A percentile compares a stretch with the other conserved stretches of the same genome.
phyloP scores from a whole-genome alignment of 352 stramenopile genomes.

The Hyaloperonospora arabidopsidis region DNA sequence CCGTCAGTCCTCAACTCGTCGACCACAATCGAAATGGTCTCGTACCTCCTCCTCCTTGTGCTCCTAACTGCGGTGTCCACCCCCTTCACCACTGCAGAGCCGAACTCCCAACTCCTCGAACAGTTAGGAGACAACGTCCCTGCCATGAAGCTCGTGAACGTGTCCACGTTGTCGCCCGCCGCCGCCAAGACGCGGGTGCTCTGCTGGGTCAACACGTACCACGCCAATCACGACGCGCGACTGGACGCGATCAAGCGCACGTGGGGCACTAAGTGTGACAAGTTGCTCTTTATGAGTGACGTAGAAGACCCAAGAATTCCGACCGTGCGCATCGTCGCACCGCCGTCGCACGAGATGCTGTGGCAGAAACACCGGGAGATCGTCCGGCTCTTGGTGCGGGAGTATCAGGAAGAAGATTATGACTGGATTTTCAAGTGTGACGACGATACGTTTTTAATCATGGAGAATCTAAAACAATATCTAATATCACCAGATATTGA shows the following conservation, averaged over 20 bases:
- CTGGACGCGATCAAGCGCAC: slow-evolving; percentile 61
- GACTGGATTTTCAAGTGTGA: slow-evolving; percentile 87
- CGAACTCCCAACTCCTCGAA: slow-evolving; percentile 18
- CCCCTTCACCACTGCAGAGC: neutral
- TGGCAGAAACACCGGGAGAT: slow-evolving; percentile 85
- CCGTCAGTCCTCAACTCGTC: too few relatives aligned
- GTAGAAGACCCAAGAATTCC: slow-evolving; percentile 50
- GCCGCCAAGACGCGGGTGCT: slow-evolving; percentile 49
- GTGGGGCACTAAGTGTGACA: slow-evolving; percentile 77
- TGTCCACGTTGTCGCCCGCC: slow-evolving; percentile 41
- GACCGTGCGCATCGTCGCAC: slow-evolving; percentile 55
- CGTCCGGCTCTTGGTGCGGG: slow-evolving; percentile 55
- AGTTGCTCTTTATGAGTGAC: slow-evolving; percentile 86
- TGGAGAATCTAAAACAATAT: slow-evolving; percentile 80
- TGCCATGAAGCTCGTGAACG: slow-evolving; percentile 64
- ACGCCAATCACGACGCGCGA: slow-evolving; percentile 60
- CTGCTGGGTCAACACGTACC: slow-evolving; percentile 83
- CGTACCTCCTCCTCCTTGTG: slow-evolving; percentile 7
- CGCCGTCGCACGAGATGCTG: slow-evolving; percentile 61
- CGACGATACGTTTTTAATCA: slow-evolving; percentile 81
- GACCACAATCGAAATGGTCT: too few relatives aligned
- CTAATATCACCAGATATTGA: slow-evolving; percentile 46
- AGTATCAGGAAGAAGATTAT: slow-evolving; percentile 57
- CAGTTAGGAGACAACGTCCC: slow-evolving; percentile 52
- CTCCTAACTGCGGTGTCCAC: neutral